Evolutionary conservation across 768 basidiomycete species (phyloP).

Genomic region (Galerina sulciceps): DNA sequence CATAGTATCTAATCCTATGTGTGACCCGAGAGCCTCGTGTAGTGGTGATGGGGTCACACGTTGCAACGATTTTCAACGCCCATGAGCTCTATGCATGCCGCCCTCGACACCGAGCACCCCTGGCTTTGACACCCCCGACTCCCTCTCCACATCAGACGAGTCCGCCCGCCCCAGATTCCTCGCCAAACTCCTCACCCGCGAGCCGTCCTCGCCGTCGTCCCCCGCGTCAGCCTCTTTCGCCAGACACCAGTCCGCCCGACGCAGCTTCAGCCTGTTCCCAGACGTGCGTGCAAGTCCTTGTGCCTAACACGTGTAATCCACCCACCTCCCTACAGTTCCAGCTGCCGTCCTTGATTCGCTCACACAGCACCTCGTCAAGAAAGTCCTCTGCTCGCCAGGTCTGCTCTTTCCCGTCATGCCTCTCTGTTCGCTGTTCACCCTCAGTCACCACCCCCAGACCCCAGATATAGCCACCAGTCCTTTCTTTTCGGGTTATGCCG

Average conservation of each 20-base stretch:
- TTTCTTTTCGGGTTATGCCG: conserved; percentile 38
- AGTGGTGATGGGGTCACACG: conserved; percentile 1
- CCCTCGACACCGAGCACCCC: not conserved
- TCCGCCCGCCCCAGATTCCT: not conserved
- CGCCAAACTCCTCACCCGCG: not conserved
- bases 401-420: conserved; percentile 21
- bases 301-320: conserved; percentile 55
- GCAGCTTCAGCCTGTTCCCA: conserved; percentile 13
- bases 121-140: too few species aligned
- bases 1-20: too few species aligned
- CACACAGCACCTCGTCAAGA: conserved; percentile 39
- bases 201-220: not conserved
- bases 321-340: conserved; percentile 35
- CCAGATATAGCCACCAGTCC: conserved; percentile 20
- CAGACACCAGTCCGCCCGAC: not conserved
- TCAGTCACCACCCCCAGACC: conserved; percentile 15
- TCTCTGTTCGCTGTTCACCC: conserved; percentile 20
- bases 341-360: conserved; percentile 43
- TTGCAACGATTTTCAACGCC: not conserved
- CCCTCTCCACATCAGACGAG: not conserved
- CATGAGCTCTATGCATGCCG: conserved; percentile 6
- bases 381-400: conserved; percentile 31
- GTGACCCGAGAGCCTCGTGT: not conserved
- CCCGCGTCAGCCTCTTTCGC: conserved; percentile 7
- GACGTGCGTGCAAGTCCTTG: conserved; percentile 22